These are phyloP conservation scores for Cladophialophora psammophila DNA, from an alignment of 2,329 filamentous ascomycete species.

Conservation along the genomic window DNA sequence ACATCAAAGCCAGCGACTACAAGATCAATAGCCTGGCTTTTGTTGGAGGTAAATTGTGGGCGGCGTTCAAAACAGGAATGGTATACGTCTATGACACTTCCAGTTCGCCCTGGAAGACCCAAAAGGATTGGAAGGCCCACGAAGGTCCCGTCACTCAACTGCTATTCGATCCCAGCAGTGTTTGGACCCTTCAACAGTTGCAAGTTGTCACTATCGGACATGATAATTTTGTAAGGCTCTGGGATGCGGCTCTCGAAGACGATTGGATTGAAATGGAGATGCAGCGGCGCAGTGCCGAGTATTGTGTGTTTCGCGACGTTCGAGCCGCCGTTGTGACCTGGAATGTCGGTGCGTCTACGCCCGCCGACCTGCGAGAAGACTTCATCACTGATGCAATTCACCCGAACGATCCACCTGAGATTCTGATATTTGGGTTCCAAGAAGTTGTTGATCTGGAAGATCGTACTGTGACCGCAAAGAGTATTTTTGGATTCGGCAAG, in stretches of 20 bases:
- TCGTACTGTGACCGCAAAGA: slow-evolving; percentile 96
- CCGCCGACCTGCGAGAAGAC: slow-evolving; percentile 74
- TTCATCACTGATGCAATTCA: slow-evolving; percentile 85
- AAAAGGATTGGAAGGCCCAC: slow-evolving; percentile 96
- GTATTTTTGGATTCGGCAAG: slow-evolving; percentile 78
- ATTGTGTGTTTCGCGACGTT: slow-evolving; percentile 84
- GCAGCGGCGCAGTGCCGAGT: slow-evolving; percentile 81
- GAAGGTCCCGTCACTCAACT: slow-evolving; percentile 81
- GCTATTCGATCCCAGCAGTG: slow-evolving; percentile 77
- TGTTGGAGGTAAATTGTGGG: slow-evolving; percentile 85
- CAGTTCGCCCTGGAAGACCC: slow-evolving; percentile 82
- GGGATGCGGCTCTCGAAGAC: slow-evolving; percentile 92
- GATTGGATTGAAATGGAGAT: slow-evolving; percentile 94
- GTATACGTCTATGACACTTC: slow-evolving; percentile 90
- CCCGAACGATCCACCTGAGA: slow-evolving; percentile 80
- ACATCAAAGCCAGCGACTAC: slow-evolving; percentile 88
- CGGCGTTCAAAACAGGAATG: slow-evolving; percentile 91
- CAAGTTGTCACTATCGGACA: slow-evolving; percentile 88
- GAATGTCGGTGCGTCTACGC: slow-evolving; percentile 98
- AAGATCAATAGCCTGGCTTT: slow-evolving; percentile 90
- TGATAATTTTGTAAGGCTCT: slow-evolving; percentile 82
- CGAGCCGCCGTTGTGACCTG: slow-evolving; percentile 85
- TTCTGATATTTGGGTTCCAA: slow-evolving; percentile 95
- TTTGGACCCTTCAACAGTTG: slow-evolving; percentile 82
- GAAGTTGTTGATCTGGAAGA: slow-evolving; percentile 98